A percentile compares a stretch with the other conserved stretches of the same genome.
Evolutionary conservation across 441 rosid genomes (phyloP).

Genomic region (Jatropha podagrica): DNA sequence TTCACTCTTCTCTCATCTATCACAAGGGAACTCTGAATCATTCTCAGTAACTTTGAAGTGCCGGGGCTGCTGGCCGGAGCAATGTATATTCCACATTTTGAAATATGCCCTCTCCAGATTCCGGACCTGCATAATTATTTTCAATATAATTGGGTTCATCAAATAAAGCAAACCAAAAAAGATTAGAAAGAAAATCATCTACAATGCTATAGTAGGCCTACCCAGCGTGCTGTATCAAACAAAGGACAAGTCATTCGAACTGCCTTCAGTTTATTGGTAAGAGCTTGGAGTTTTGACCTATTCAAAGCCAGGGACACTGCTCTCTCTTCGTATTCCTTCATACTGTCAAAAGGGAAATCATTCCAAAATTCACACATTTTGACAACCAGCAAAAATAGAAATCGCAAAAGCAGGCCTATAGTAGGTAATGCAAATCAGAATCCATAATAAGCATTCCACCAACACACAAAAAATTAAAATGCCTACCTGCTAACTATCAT

Average conservation of each 20-base stretch:
- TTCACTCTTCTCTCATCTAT: conserved; percentile 40
- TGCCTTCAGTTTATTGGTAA: conserved; percentile 64
- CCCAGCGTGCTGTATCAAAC: conserved; percentile 95
- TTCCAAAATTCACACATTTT: background rate
- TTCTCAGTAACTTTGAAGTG: conserved; percentile 82
- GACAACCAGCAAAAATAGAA: too few relatives aligned
- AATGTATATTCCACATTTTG: conserved; percentile 93
- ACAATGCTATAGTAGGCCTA: conserved; percentile 30
- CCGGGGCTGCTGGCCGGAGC: conserved; percentile 71
- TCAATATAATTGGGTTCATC: too few relatives aligned
- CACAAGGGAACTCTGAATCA: conserved; percentile 73
- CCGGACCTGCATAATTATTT: conserved; percentile 53
- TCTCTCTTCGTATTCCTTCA: conserved; percentile 93
- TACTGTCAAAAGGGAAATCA: conserved; percentile 35
- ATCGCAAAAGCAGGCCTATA: too few relatives aligned
- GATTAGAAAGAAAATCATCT: background rate
- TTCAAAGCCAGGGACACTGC: conserved; percentile 83
- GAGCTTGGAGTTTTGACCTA: conserved; percentile 68
- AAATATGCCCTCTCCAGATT: conserved; percentile 90
- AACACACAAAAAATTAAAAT: background rate
- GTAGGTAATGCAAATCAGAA: background rate
- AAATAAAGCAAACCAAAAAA: background rate
- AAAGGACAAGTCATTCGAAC: conserved; percentile 83
- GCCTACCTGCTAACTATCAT: conserved; percentile 88
- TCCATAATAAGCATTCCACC: background rate